These are phyloP conservation scores for Hericium erinaceus DNA, from an alignment of 768 basidiomycete genomes.

Conservation along the genomic window DNA sequence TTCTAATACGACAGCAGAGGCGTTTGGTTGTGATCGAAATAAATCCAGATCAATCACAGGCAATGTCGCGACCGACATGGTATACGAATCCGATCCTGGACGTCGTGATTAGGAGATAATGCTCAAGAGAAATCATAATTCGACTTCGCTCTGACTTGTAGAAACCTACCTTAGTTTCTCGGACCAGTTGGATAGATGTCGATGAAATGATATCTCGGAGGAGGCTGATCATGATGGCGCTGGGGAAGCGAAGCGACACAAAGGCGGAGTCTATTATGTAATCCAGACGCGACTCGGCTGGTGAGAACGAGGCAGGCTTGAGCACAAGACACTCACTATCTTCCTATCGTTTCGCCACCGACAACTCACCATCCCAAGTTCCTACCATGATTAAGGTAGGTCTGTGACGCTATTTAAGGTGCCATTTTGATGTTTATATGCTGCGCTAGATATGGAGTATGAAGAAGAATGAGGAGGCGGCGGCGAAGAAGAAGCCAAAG, in stretches of 20 bases:
- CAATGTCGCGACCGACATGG: slow-evolving; percentile 38
- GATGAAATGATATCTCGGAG: no score
- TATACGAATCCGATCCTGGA: background rate
- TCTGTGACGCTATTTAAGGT: no score
- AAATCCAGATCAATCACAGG: slow-evolving; percentile 75
- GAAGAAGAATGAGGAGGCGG: slow-evolving; percentile 99
- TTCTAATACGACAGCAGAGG: slow-evolving; percentile 38
- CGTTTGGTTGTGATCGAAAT: slow-evolving; percentile 39
- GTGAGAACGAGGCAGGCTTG: background rate
- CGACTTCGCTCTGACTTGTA: no score
- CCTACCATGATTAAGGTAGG: slow-evolving; percentile 37
- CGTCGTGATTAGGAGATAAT: background rate
- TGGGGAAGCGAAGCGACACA: background rate
- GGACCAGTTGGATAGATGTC: no score
- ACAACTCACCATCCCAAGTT: slow-evolving; percentile 1
- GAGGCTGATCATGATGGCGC: no score
- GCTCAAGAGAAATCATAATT: no score
- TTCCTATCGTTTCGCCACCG: background rate
- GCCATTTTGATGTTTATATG: no score
- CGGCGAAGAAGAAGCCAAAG: slow-evolving; percentile 97
- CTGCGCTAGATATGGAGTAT: slow-evolving; percentile 86
- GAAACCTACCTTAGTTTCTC: no score
- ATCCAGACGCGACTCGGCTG: background rate
- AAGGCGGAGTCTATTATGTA: no score
- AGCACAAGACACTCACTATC: slow-evolving; percentile 7